Evolutionary conservation across 257 asterid species (phyloP).

Genomic region (Fraxinus anomala): DNA sequence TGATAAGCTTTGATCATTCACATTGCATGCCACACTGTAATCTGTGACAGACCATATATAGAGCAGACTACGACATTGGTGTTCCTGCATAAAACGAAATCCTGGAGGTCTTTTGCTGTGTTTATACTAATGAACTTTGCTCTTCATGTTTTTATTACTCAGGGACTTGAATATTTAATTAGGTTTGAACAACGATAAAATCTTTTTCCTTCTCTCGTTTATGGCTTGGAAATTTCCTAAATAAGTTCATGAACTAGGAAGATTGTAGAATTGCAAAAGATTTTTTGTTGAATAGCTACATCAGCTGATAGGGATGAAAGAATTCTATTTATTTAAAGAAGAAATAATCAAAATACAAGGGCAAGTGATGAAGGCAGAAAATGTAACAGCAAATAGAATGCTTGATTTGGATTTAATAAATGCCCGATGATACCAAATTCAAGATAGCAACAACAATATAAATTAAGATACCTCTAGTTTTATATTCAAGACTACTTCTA

Average conservation of each 20-base stretch:
- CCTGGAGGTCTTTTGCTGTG: background rate
- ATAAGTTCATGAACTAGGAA: background rate
- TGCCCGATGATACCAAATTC: constrained; percentile 3
- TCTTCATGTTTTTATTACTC: background rate
- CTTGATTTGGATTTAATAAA: background rate
- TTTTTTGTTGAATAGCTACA: background rate
- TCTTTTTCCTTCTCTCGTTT: background rate
- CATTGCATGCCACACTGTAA: background rate
- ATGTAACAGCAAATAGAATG: background rate
- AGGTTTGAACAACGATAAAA: background rate
- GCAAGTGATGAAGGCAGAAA: background rate
- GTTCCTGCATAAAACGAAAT: background rate
- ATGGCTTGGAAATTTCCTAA: background rate
- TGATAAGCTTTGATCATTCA: background rate
- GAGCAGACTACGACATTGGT: background rate
- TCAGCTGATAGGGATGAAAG: background rate
- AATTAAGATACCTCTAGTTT: constrained; percentile 11
- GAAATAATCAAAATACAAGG: background rate
- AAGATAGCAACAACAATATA: background rate
- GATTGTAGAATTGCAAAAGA: background rate
- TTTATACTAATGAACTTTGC: background rate
- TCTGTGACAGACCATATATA: background rate
- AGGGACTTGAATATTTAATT: background rate
- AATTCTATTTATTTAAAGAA: background rate
- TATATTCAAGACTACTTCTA: constrained; percentile 9